These are phyloP conservation scores for Vitis amurensis DNA, from an alignment of 164 flowering plant genomes.

Conservation along the genomic window DNA sequence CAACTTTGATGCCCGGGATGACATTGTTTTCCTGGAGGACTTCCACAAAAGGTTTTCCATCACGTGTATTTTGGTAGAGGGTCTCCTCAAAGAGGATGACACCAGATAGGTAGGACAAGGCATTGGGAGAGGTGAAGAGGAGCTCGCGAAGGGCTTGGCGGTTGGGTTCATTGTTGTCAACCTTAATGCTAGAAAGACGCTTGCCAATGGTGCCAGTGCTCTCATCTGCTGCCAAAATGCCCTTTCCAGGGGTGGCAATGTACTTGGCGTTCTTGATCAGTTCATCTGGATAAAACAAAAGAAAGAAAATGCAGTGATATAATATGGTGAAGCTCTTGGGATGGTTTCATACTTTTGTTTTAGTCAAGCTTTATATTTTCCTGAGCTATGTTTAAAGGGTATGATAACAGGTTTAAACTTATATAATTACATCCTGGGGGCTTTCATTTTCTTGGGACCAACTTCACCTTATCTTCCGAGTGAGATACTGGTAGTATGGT, in stretches of 20 bases:
- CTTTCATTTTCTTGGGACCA: no score
- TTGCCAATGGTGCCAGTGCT: constrained; percentile 86
- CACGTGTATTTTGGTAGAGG: constrained; percentile 69
- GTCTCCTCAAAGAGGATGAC: constrained; percentile 86
- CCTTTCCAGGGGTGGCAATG: constrained; percentile 85
- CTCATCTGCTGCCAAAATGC: constrained; percentile 83
- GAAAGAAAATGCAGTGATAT: background rate
- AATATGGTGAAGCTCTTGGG: no score
- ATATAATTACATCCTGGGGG: no score
- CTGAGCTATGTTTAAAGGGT: no score
- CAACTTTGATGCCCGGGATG: constrained; percentile 83
- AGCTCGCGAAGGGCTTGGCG: constrained; percentile 82
- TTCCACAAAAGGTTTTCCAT: constrained; percentile 71
- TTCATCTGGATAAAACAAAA: constrained; percentile 44
- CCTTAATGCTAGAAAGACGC: constrained; percentile 77
- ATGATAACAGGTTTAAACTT: no score
- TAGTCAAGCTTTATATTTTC: no score
- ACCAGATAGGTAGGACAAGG: constrained; percentile 71
- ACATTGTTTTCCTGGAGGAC: constrained; percentile 65
- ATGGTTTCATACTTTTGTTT: no score
- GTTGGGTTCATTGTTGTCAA: constrained; percentile 77
- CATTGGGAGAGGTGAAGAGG: constrained; percentile 67
- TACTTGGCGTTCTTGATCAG: constrained; percentile 83
- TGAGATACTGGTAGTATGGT: no score
- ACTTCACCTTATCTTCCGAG: no score